phyloP scores from a whole-genome alignment of 2,329 filamentous ascomycete genomes.

The Zarea fungicola region DNA sequence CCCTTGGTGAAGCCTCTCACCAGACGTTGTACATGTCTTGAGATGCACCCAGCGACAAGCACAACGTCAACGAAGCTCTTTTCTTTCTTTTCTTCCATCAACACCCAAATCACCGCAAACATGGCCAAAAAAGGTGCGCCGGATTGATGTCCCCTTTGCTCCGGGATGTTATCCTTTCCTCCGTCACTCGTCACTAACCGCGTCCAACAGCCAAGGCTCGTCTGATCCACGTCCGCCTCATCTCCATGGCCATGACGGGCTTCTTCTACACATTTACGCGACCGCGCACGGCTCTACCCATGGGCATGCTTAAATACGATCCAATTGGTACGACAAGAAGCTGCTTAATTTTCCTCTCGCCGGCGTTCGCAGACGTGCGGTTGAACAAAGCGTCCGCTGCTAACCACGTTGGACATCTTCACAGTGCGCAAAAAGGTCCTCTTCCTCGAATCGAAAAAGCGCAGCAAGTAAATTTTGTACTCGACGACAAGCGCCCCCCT shows the following conservation, averaged over 20 bases:
- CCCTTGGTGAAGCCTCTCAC: slow-evolving; percentile 1
- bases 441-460: slow-evolving; percentile 81
- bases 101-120: slow-evolving; percentile 7
- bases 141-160: neutral
- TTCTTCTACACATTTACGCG: slow-evolving; percentile 92
- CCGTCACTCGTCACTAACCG: neutral
- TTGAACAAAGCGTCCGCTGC: too few species aligned
- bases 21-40: too few species aligned
- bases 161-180: neutral
- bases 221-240: slow-evolving; percentile 81
- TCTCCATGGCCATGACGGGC: slow-evolving; percentile 98
- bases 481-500: too few species aligned
- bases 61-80: neutral
- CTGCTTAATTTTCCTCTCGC: too few species aligned
- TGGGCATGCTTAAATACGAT: slow-evolving; percentile 99
- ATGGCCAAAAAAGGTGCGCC: slow-evolving; percentile 35
- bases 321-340: slow-evolving; percentile 82
- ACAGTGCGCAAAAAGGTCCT: slow-evolving; percentile 90
- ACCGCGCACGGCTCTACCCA: slow-evolving; percentile 71
- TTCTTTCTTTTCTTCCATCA: neutral
- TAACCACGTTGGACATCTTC: too few species aligned
- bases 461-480: neutral
- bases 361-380: too few species aligned
- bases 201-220: slow-evolving; percentile 72
- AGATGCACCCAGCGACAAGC: neutral